Evolutionary conservation across 2,329 filamentous ascomycete species (phyloP).

Genomic region (Cephalotrichum gorgonifer): DNA sequence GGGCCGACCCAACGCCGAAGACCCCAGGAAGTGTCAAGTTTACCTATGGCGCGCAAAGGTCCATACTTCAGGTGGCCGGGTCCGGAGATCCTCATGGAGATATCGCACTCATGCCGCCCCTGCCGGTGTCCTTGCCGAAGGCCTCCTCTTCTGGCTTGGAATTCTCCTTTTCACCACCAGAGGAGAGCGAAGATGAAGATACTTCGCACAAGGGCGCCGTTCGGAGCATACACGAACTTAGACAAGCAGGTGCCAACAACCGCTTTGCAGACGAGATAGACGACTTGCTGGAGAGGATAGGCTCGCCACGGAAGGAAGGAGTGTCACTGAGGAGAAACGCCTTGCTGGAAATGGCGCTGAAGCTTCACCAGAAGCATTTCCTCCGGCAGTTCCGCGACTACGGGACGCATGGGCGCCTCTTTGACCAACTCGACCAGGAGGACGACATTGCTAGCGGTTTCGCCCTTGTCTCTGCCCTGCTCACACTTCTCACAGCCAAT

Average conservation of each 20-base stretch:
- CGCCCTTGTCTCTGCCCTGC: slow-evolving; percentile 51
- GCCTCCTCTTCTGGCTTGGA: slow-evolving; percentile 4
- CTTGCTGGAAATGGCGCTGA: slow-evolving; percentile 48
- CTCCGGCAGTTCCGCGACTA: slow-evolving; percentile 63
- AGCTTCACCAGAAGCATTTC: slow-evolving; percentile 52
- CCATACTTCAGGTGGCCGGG: slow-evolving; percentile 3
- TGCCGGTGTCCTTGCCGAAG: slow-evolving; percentile 11
- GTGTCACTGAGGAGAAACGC: slow-evolving; percentile 46
- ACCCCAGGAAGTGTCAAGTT: slow-evolving; percentile 19
- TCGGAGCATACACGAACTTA: slow-evolving; percentile 54
- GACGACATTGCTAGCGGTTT: slow-evolving; percentile 53
- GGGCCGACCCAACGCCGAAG: slow-evolving; percentile 7
- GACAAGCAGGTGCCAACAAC: slow-evolving; percentile 56
- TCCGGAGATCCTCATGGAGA: neutral
- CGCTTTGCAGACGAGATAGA: slow-evolving; percentile 57
- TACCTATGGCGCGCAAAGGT: slow-evolving; percentile 24
- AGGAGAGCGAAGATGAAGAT: slow-evolving; percentile 30
- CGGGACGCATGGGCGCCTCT: slow-evolving; percentile 58
- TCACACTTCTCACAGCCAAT: slow-evolving; percentile 51
- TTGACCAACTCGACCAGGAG: slow-evolving; percentile 49
- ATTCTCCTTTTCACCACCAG: slow-evolving; percentile 28
- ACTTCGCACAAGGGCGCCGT: slow-evolving; percentile 36
- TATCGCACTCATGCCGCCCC: slow-evolving; percentile 5
- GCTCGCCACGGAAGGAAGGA: slow-evolving; percentile 32
- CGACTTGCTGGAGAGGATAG: slow-evolving; percentile 52